Conservation (phyloP, 805 yeast species). For the Zygosaccharomyces bailii region DNA sequence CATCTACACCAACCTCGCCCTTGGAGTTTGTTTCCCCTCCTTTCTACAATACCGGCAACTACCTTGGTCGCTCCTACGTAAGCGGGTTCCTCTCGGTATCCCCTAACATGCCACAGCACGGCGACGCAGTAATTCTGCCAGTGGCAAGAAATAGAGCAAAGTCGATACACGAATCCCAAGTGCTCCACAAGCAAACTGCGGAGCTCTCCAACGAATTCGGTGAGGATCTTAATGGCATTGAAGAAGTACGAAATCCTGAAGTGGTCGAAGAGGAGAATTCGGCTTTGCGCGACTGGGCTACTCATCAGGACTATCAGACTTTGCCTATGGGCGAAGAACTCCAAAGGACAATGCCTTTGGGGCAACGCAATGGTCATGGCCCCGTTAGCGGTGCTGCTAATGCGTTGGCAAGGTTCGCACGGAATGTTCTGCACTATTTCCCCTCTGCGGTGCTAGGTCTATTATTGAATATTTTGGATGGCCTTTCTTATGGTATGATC, state of each 20-base stretch:
- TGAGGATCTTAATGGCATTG: conserved; percentile 11
- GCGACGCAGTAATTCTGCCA: conserved; percentile 14
- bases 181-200: conserved; percentile 35
- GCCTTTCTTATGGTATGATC: conserved; percentile 95
- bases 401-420: conserved; percentile 1
- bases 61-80: conserved; percentile 33
- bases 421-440: conserved; percentile 26
- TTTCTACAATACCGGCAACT: conserved; percentile 13
- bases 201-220: conserved; percentile 32
- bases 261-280: conserved; percentile 2
- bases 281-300: conserved; percentile 1
- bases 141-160: conserved; percentile 15
- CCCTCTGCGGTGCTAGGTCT: conserved; percentile 89
- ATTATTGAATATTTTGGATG: conserved; percentile 83
- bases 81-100: conserved; percentile 26
- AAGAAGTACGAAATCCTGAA: conserved; percentile 2
- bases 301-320: conserved; percentile 5
- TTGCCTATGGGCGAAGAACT: not conserved
- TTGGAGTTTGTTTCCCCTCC: conserved; percentile 9
- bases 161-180: conserved; percentile 29
- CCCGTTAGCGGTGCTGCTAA: not conserved
- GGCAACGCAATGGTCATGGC: not conserved
- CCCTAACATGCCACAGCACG: conserved; percentile 13
- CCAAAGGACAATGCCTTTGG: not conserved
- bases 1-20: conserved; percentile 1